Base-by-base conservation (phyloP, 2,329 filamentous ascomycete species). In the Aspergillus fumigatus region DNA sequence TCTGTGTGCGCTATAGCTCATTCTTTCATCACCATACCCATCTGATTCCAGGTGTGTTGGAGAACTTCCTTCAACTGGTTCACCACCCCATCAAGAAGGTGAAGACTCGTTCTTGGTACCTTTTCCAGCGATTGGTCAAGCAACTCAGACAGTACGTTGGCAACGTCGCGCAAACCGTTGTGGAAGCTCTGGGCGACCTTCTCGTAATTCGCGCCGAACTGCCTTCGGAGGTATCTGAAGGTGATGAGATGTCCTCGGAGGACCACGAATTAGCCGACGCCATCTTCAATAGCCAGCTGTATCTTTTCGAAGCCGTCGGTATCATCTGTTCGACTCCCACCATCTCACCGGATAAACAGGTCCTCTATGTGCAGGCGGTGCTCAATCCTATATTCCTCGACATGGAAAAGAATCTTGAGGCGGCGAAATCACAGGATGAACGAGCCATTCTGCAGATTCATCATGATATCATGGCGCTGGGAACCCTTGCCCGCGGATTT, bases 231-330 rank as follows among this genome's bases (percentile, higher is more conserved):
- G 86, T 88, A 57, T 84, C 84, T 10, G 84, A 85, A 51, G 90
- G 94, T 53, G 91, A 96, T 67, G 93, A 97, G 71, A 94, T 96
- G 86, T 96, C 92, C 1, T 97, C 93, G 0, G 92, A 96, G 62
- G 90, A 96, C 69, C 90, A 89, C 47, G 91, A 96, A 64, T 92
- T 89, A 21, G 88, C 89, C n/a, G 90, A 97, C 74, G 89, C 92
- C 9, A 80, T 94, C 1, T 99, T 99, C 75, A 90, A 84, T 58
- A 92, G 89, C 67, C 94, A 99, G 70, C 82, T 97, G 4, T 95
- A 92, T 71, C 83, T 99, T 0, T 99, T 96, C 66, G 94, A 99
- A 72, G 92, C 93, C 9, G 89, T 97, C 62, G 95, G 94, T 7
- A 92, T 88, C 67, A 92, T 99, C 60, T 90, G 92, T 29, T 97